Conservation (phyloP, 2,329 filamentous ascomycete species). For the Colletotrichum musicola region DNA sequence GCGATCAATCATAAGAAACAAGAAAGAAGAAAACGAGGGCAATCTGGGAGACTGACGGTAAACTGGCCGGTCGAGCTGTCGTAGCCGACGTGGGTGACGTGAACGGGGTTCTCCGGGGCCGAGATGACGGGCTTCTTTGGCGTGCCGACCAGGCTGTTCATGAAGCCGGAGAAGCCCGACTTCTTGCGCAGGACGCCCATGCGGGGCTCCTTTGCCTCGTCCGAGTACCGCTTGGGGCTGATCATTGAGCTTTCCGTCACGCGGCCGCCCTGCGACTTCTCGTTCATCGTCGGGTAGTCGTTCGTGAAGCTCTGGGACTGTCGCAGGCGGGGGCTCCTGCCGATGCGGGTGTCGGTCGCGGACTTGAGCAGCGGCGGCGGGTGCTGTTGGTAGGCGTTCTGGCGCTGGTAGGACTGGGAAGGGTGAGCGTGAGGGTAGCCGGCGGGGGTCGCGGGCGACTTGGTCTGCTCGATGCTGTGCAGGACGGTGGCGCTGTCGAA, state of each 20-base stretch:
- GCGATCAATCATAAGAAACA: conserved; percentile 32
- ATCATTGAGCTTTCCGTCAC: conserved; percentile 59
- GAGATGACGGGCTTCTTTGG: conserved; percentile 94
- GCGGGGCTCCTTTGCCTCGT: conserved; percentile 77
- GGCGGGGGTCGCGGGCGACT: conserved; percentile 48
- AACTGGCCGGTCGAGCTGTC: conserved; percentile 97
- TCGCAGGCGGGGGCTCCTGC: conserved; percentile 69
- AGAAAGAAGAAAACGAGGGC: conserved; percentile 12
- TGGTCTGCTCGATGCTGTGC: conserved; percentile 69
- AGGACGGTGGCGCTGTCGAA: conserved; percentile 75
- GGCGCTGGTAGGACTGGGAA: conserved; percentile 45
- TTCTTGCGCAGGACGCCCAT: conserved; percentile 80
- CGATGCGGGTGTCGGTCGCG: conserved; percentile 65
- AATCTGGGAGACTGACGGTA: conserved; percentile 74
- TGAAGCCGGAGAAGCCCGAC: conserved; percentile 87
- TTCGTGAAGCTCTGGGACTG: conserved; percentile 75
- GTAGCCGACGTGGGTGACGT: conserved; percentile 97
- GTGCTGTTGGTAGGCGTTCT: conserved; percentile 34
- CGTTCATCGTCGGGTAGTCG: conserved; percentile 63
- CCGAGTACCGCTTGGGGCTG: conserved; percentile 80
- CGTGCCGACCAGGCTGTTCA: conserved; percentile 86
- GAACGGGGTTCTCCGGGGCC: conserved; percentile 96
- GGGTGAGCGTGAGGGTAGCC: conserved; percentile 35
- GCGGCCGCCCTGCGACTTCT: conserved; percentile 53
- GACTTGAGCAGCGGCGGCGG: conserved; percentile 59